These are phyloP conservation scores for Saccharomycopsis sp. DNA, from an alignment of 805 yeast genomes.

Conservation along the genomic window DNA sequence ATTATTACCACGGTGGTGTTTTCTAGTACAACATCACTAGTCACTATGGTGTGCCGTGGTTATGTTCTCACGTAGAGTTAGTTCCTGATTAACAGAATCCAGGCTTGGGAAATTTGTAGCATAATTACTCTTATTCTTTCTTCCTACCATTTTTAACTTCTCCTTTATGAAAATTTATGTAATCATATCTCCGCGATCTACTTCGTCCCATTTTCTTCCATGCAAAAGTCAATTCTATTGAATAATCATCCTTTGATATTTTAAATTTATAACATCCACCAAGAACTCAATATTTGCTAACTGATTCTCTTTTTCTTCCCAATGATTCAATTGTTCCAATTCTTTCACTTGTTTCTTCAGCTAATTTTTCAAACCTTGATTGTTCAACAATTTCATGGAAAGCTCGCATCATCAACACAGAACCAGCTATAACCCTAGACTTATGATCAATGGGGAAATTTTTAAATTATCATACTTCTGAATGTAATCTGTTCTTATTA, in stretches of 20 bases:
- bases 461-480: conserved; percentile 69
- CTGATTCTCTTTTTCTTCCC: conserved; percentile 70
- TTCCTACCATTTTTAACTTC: conserved; percentile 43
- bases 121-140: conserved; percentile 32
- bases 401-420: conserved; percentile 86
- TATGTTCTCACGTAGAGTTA: not conserved
- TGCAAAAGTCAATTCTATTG: conserved; percentile 4
- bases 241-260: conserved; percentile 12
- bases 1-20: no score
- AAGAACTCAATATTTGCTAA: conserved; percentile 57
- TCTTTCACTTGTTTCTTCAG: conserved; percentile 58
- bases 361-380: conserved; percentile 61
- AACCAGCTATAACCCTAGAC: conserved; percentile 70
- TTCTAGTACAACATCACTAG: no score
- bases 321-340: conserved; percentile 71
- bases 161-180: conserved; percentile 27
- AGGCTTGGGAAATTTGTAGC: conserved; percentile 8
- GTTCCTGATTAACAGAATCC: conserved; percentile 1
- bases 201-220: conserved; percentile 16
- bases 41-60: not conserved
- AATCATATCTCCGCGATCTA: conserved; percentile 21
- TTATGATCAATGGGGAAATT: conserved; percentile 69
- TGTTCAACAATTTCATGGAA: conserved; percentile 69
- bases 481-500: conserved; percentile 80
- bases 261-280: conserved; percentile 40